These are phyloP conservation scores for Trichomonas vaginalis DNA, from an alignment of 208 protist species.

Conservation along the genomic window DNA sequence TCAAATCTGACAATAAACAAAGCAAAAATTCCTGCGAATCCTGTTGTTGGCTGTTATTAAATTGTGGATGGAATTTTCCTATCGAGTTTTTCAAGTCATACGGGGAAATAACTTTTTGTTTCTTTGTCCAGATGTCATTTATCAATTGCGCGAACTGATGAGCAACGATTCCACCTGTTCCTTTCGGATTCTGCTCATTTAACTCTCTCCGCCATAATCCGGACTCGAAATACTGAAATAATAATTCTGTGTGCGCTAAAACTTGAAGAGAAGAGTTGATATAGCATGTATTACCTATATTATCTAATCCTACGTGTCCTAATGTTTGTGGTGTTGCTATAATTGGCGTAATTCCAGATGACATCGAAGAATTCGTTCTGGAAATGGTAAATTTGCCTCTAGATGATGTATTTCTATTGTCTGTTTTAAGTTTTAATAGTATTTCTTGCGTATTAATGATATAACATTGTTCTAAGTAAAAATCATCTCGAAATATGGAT, in stretches of 20 bases:
- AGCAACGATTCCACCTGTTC: slow-evolving; percentile 20
- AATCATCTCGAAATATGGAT: background rate
- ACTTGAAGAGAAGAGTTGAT: slow-evolving; percentile 79
- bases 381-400: background rate
- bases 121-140: slow-evolving; percentile 12
- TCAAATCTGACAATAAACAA: slow-evolving; percentile 59
- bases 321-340: background rate
- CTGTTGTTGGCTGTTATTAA: slow-evolving; percentile 23
- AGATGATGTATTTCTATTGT: background rate
- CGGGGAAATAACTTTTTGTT: background rate
- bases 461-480: background rate
- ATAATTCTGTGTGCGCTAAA: slow-evolving; percentile 58
- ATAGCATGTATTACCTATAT: slow-evolving; percentile 90
- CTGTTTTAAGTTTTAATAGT: background rate
- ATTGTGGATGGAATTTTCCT: slow-evolving; percentile 14
- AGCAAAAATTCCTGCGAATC: slow-evolving; percentile 43
- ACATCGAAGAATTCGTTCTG: background rate
- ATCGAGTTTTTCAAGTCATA: slow-evolving; percentile 17
- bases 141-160: slow-evolving; percentile 24
- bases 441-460: background rate
- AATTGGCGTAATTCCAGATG: background rate
- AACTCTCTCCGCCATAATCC: background rate
- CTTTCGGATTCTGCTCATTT: slow-evolving; percentile 24
- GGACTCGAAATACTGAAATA: slow-evolving; percentile 39
- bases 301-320: slow-evolving; percentile 51